A percentile compares a stretch with the other conserved stretches of the same genome.
These are phyloP conservation scores for Pseudisothecium myosuroides DNA, from an alignment of 225 moss, liverwort and hornwort genomes.

Conservation along the genomic window DNA sequence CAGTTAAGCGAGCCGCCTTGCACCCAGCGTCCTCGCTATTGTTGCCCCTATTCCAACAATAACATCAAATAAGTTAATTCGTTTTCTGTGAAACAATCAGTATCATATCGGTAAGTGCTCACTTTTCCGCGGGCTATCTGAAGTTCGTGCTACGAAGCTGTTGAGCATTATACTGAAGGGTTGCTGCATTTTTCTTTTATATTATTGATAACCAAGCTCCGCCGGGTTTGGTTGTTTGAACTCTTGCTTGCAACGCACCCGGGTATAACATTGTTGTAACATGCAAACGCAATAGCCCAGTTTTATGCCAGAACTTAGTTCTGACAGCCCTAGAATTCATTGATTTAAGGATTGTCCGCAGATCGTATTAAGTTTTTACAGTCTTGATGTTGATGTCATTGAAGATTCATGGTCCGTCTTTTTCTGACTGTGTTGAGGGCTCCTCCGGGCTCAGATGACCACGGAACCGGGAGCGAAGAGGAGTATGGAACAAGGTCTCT, in stretches of 20 bases:
- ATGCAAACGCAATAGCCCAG: neutral
- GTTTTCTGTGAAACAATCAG: neutral
- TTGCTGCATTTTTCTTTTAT: neutral
- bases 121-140: neutral
- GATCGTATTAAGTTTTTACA: neutral
- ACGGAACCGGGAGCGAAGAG: neutral
- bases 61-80: neutral
- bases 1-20: conserved; percentile 58
- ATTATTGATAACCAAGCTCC: neutral
- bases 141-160: neutral
- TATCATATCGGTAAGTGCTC: conserved; percentile 3
- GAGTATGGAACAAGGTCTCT: neutral
- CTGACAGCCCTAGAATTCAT: neutral
- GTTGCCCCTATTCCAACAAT: conserved; percentile 2
- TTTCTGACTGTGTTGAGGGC: neutral
- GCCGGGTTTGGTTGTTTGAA: neutral
- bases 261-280: neutral
- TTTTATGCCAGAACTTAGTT: neutral
- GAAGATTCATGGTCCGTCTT: neutral
- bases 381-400: neutral
- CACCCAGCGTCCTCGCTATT: conserved; percentile 14
- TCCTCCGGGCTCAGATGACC: conserved; percentile 11
- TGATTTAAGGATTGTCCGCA: neutral
- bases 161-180: neutral
- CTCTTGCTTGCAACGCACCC: neutral